Evolutionary conservation across 1,284 basidiomycete species (phyloP).

Genomic region (Boletus mariae): DNA sequence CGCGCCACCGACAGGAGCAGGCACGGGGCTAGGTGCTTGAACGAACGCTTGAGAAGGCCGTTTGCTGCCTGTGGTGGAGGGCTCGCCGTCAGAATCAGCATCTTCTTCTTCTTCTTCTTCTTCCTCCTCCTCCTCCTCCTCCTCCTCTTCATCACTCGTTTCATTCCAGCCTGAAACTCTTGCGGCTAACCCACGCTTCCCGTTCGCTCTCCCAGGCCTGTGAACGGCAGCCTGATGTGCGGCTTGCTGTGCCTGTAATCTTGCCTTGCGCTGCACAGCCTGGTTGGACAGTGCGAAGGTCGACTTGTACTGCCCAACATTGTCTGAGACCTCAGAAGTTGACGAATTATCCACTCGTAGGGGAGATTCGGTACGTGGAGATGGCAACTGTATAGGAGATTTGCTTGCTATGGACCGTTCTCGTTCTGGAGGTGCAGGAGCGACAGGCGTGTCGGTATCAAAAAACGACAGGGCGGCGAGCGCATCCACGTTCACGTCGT

Average conservation of each 20-base stretch:
- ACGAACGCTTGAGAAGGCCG: constrained; percentile 24
- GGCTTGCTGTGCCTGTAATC: constrained; percentile 76
- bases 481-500: constrained; percentile 62
- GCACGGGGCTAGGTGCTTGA: constrained; percentile 20
- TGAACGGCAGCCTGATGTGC: constrained; percentile 71
- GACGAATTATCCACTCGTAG: constrained; percentile 15
- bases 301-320: constrained; percentile 51
- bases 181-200: constrained; percentile 44
- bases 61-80: constrained; percentile 34
- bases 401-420: constrained; percentile 16
- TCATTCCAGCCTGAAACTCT: constrained; percentile 61
- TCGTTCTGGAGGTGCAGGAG: constrained; percentile 19
- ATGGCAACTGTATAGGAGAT: constrained; percentile 24
- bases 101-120: constrained; percentile 72
- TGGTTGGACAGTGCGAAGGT: constrained; percentile 83
- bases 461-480: constrained; percentile 75
- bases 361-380: constrained; percentile 24
- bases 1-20: constrained; percentile 23
- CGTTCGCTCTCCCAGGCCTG: constrained; percentile 68
- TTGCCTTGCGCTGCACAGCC: constrained; percentile 79
- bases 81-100: constrained; percentile 58
- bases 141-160: constrained; percentile 77
- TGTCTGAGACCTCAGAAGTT: constrained; percentile 22
- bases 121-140: constrained; percentile 63
- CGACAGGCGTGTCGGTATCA: constrained; percentile 39